Conservation (phyloP, 495 filamentous ascomycete genomes). For the Penicillium coprophilum region DNA sequence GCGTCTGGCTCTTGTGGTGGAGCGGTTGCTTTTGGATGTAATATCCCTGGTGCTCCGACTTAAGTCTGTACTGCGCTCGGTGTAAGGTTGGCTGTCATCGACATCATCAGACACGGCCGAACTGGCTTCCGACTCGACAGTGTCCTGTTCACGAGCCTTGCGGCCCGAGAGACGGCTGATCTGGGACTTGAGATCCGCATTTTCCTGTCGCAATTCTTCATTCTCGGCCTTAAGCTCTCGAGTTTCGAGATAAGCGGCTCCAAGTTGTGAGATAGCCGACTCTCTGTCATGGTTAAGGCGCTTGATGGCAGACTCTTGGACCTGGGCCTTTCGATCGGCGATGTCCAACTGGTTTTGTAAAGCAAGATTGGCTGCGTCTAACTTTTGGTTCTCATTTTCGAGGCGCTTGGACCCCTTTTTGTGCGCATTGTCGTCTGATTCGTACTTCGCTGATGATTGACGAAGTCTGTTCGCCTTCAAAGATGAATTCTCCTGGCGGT, state of each 20-base stretch:
- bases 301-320: slow-evolving; percentile 59
- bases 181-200: slow-evolving; percentile 47
- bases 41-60: slow-evolving; percentile 39
- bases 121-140: slow-evolving; percentile 32
- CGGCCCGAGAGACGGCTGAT: slow-evolving; percentile 27
- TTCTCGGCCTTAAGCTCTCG: slow-evolving; percentile 64
- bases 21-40: slow-evolving; percentile 35
- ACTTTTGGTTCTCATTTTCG: slow-evolving; percentile 53
- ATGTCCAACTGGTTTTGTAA: slow-evolving; percentile 59
- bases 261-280: slow-evolving; percentile 62
- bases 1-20: slow-evolving; percentile 31
- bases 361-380: slow-evolving; percentile 57
- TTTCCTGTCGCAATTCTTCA: slow-evolving; percentile 48
- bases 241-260: slow-evolving; percentile 59
- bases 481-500: slow-evolving; percentile 56
- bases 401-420: slow-evolving; percentile 38
- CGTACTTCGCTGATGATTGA: slow-evolving; percentile 45
- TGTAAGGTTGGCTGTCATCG: slow-evolving; percentile 38
- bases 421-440: slow-evolving; percentile 39
- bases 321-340: slow-evolving; percentile 56
- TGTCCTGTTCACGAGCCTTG: slow-evolving; percentile 34
- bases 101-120: slow-evolving; percentile 26
- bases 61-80: slow-evolving; percentile 34
- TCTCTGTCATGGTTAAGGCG: slow-evolving; percentile 64
- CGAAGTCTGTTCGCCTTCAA: slow-evolving; percentile 50